Evolutionary conservation across 1,284 basidiomycete species (phyloP), one percentile per base, ranked within the genome.

Genomic region (Trametes polyzona): DNA sequence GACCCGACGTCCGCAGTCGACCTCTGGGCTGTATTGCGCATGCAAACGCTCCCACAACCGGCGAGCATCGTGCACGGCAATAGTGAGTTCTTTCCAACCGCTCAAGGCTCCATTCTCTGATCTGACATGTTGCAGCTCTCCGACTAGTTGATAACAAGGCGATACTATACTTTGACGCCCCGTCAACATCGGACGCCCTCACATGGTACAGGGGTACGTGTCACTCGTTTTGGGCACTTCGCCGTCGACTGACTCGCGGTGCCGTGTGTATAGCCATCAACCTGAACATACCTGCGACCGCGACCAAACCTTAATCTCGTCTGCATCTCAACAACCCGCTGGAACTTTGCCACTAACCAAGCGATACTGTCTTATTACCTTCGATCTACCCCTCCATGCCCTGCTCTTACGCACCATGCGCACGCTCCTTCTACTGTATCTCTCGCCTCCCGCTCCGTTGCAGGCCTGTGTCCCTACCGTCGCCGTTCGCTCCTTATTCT

Each of bases 131-230:
- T n/a, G 39, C 33, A 93, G 92, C 87, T 52, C 81, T 93, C 47
- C 88, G 92, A 39, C 80, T 93, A 55, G 88, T 92, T 51, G 92
- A 94, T 67, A 90, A 92, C 73, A 92, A 92, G 75, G 94, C 94
- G 7, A 94, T 98, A 63, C 79, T 96, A 53, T 98, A 98, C 74
- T 93, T 98, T 67, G 90, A 92, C 69, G 91, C 90, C 43, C 86
- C 88, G 26, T 87, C 90, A 10, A 84, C 90, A 26, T 90, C 88
- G 50, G 90, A 92, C 61, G 92, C 92, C 27, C 72, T 95, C 67
- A 93, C 88, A 64, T 96, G 94, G 94, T 94, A 89, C 77, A 83
- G 92, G 84, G 91, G 91, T 91, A 69, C 61, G 82, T 71, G 35
- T 7, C 39, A 27, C 35, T 30, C 24, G 23, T 12, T 12, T 12